Conservation (phyloP, 345 rosid genomes). For the Pugionium dolabratum region DNA sequence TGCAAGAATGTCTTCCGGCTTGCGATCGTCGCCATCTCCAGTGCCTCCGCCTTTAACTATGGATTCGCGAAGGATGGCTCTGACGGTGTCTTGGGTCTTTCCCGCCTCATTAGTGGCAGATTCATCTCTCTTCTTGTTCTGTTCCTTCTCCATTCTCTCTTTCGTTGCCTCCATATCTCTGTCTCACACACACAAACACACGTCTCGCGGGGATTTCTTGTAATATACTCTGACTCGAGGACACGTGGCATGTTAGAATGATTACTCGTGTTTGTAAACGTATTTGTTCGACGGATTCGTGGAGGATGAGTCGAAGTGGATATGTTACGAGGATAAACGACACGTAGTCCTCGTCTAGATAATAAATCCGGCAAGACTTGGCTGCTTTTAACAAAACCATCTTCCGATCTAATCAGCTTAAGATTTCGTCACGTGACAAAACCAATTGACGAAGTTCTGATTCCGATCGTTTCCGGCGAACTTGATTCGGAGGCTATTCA, state of each 20-base stretch:
- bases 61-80: slow-evolving; percentile 19
- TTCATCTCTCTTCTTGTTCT: slow-evolving; percentile 12
- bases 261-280: slow-evolving; percentile 20
- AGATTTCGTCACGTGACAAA: no score
- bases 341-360: no score
- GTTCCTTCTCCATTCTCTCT: slow-evolving; percentile 32
- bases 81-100: slow-evolving; percentile 23
- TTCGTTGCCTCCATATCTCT: slow-evolving; percentile 38
- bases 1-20: slow-evolving; percentile 38
- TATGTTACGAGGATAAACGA: no score
- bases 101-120: slow-evolving; percentile 10
- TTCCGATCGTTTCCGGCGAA: no score
- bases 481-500: no score
- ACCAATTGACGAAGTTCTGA: no score
- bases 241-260: slow-evolving; percentile 4
- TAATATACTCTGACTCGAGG: background rate
- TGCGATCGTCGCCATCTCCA: background rate
- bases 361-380: no score
- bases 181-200: background rate
- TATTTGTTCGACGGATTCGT: background rate
- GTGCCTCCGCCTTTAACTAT: slow-evolving; percentile 4
- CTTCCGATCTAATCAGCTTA: no score
- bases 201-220: background rate
- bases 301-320: slow-evolving; percentile 14
- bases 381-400: no score